Percentiles rank a stretch among this genome's conserved stretches.
Conservation (phyloP, 1,284 basidiomycete genomes). For the Xerocomus amazonicus region DNA sequence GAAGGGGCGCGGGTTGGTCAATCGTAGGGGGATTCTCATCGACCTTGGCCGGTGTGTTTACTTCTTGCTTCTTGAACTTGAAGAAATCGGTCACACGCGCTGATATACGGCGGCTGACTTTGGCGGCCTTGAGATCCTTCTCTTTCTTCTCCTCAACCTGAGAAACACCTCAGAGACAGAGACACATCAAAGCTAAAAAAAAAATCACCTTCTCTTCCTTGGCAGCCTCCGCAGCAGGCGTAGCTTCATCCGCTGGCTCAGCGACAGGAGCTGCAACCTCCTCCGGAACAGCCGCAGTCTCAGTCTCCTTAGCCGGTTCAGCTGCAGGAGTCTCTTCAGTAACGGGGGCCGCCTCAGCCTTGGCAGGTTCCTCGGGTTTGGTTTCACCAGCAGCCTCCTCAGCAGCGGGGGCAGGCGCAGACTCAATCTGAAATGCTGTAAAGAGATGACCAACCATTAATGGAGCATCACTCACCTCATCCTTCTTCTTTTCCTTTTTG, state of each 20-base stretch:
- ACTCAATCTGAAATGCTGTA: constrained; percentile 12
- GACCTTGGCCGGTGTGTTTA: constrained; percentile 73
- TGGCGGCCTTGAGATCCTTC: constrained; percentile 45
- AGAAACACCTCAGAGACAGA: background rate
- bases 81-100: constrained; percentile 75
- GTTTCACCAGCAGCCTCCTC: constrained; percentile 38
- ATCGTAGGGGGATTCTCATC: constrained; percentile 80
- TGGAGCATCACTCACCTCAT: constrained; percentile 45
- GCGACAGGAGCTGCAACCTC: constrained; percentile 30
- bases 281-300: constrained; percentile 31
- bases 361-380: constrained; percentile 36
- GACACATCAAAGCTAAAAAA: background rate
- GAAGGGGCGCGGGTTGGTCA: constrained; percentile 68
- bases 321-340: constrained; percentile 33
- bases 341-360: constrained; percentile 40
- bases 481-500: constrained; percentile 73
- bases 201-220: constrained; percentile 64
- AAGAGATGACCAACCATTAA: background rate
- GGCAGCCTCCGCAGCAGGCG: constrained; percentile 38
- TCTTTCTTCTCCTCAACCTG: constrained; percentile 49
- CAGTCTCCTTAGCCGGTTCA: constrained; percentile 55
- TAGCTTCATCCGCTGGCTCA: constrained; percentile 33
- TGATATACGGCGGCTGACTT: constrained; percentile 74
- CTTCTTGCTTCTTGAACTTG: constrained; percentile 70
- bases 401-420: constrained; percentile 30